Conservation (phyloP, 2,329 filamentous ascomycete genomes). For the Arachnopeziza araneosa region DNA sequence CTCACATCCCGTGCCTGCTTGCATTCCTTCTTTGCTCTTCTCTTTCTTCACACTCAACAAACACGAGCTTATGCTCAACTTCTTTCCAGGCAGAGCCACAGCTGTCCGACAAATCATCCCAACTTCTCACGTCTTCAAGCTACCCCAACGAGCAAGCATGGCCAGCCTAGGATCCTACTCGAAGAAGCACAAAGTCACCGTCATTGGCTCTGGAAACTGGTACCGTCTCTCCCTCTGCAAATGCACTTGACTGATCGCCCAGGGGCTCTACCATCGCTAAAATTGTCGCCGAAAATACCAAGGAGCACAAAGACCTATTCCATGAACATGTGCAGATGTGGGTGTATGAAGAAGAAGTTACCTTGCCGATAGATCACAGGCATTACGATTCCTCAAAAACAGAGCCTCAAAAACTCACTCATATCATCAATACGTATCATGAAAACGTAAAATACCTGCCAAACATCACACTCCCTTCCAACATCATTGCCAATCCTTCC, state of each 20-base stretch:
- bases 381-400: constrained; percentile 63
- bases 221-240: constrained; percentile 35
- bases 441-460: constrained; percentile 99
- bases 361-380: constrained; percentile 63
- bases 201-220: constrained; percentile 97
- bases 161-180: constrained; percentile 41
- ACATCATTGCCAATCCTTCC: constrained; percentile 79
- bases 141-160: constrained; percentile 25
- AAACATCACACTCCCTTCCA: constrained; percentile 74
- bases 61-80: background rate
- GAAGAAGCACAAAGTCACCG: constrained; percentile 85
- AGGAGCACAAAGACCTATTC: constrained; percentile 71
- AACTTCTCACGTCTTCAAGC: constrained; percentile 15
- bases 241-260: constrained; percentile 15
- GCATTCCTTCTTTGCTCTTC: background rate
- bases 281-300: constrained; percentile 90
- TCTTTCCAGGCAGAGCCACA: background rate
- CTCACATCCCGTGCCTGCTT: background rate
- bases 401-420: constrained; percentile 78
- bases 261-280: constrained; percentile 98
- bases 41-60: background rate
- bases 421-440: constrained; percentile 84
- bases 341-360: constrained; percentile 92
- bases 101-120: constrained; percentile 17
- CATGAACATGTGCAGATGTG: constrained; percentile 94